Evolutionary conservation across 2,329 filamentous ascomycete species (phyloP).

Genomic region (Pseudogymnoascus sp.): DNA sequence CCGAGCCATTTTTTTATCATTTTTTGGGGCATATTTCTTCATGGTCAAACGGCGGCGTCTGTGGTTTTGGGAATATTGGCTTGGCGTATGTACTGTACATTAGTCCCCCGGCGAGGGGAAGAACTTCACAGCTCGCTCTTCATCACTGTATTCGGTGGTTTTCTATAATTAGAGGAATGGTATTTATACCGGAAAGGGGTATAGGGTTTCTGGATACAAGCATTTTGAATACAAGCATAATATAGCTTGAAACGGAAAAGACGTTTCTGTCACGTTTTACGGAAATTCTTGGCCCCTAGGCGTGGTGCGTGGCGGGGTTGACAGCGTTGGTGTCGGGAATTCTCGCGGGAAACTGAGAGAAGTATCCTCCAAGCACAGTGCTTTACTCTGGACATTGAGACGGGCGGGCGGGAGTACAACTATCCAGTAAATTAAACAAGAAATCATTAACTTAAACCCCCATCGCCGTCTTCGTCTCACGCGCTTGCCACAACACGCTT

Average conservation of each 20-base stretch:
- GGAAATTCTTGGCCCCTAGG: neutral
- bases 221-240: neutral
- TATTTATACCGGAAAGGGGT: neutral
- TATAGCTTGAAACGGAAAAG: neutral
- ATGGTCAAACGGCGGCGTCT: neutral
- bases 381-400: too few species aligned
- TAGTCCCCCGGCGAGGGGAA: neutral
- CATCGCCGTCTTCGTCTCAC: neutral
- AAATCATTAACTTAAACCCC: too few species aligned
- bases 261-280: neutral
- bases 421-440: neutral
- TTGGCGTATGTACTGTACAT: neutral
- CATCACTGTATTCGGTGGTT: conserved; percentile 51
- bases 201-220: neutral
- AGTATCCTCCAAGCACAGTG: neutral
- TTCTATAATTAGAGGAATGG: conserved; percentile 33
- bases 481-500: neutral
- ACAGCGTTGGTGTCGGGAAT: neutral
- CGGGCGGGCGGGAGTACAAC: too few species aligned
- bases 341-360: neutral
- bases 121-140: conserved; percentile 4
- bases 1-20: neutral
- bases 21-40: neutral
- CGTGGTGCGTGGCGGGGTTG: neutral
- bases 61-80: neutral